Base-by-base conservation (phyloP, 2,329 filamentous ascomycete genomes). In the Didymella segeticola region DNA sequence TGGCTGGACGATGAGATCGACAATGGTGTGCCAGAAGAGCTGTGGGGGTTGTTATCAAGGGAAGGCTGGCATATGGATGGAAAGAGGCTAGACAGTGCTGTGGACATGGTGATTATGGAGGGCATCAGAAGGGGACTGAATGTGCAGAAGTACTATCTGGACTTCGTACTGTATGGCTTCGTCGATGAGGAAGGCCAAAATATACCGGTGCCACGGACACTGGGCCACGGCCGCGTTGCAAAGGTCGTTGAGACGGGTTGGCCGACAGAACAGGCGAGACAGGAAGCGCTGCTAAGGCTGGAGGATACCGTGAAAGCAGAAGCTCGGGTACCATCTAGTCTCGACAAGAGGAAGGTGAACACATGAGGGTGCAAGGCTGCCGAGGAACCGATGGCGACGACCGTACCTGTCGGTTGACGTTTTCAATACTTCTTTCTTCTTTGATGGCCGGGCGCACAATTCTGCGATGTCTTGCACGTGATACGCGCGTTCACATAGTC, bases 121-220 rank as follows among this genome's bases (percentile, higher is more conserved):
- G 75, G 80, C 0, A 70, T 81, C 0, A 74, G 79, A 14, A 75
- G 88, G 14, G 69, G 78, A 0, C 67, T 89, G 27, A 58, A 79
- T 19, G 68, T 90, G n/a, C 78, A 86, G 48, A 56, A 76, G 11
- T 78, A 83, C 62, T 77, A 86, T 39, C 62, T 80, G 12, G 76
- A 81, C 52, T 86, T 89, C 80, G 78, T 86, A 61, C 57, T 83
- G 14, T 90, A 83, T 78, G 89, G 89, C 1, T 82, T 82, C 66
- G 75, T 87, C 23, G 79, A 89, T 70, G 22, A 5, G 12, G 36
- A 68, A 4, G 79, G 83, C 42, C 68, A 76, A 57, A 81, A 86
- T 66, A 63, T 84, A 5, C 77, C 80, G 0, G 23, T 58, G 5
- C 82, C 83, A 2, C 77, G 72, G 9, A 70, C 78, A 43, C 78